phyloP scores from a whole-genome alignment of 257 asterid species.

The Sherardia arvensis region DNA sequence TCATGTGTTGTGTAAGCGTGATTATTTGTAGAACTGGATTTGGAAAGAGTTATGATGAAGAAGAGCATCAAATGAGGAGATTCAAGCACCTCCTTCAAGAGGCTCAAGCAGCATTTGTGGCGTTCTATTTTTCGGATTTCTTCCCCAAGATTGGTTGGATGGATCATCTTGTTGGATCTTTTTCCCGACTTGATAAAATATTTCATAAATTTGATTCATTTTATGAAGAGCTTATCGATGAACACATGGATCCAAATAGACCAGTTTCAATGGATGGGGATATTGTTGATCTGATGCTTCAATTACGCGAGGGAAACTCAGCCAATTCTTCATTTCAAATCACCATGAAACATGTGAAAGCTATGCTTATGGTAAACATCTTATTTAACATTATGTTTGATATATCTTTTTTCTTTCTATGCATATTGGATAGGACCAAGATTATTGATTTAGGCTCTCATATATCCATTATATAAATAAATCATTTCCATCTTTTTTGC shows the following conservation, averaged over 20 bases:
- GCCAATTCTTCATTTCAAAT: neutral
- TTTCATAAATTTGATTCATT: conserved; percentile 2
- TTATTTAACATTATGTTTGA: too few species aligned
- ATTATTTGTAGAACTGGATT: neutral
- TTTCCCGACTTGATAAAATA: neutral
- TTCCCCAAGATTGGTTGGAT: conserved; percentile 5
- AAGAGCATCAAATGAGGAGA: neutral
- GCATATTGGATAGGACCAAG: too few species aligned
- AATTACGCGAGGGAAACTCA: neutral
- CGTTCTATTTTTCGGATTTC: conserved; percentile 4
- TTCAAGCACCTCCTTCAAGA: neutral
- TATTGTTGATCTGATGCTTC: neutral
- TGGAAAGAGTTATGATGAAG: conserved; percentile 2
- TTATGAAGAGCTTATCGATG: conserved; percentile 1
- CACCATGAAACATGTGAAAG: neutral
- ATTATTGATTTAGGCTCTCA: too few species aligned
- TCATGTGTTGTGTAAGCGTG: neutral
- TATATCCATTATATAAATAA: too few species aligned
- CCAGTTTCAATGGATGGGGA: neutral
- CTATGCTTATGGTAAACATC: neutral
- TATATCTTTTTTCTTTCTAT: too few species aligned
- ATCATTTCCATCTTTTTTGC: neutral
- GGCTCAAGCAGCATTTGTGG: neutral
- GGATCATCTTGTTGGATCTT: neutral
- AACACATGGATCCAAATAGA: neutral